A percentile compares a stretch with the other conserved stretches of the same genome.
phyloP scores from a whole-genome alignment of 306 rosid genomes.

The Crotalaria pallida region DNA sequence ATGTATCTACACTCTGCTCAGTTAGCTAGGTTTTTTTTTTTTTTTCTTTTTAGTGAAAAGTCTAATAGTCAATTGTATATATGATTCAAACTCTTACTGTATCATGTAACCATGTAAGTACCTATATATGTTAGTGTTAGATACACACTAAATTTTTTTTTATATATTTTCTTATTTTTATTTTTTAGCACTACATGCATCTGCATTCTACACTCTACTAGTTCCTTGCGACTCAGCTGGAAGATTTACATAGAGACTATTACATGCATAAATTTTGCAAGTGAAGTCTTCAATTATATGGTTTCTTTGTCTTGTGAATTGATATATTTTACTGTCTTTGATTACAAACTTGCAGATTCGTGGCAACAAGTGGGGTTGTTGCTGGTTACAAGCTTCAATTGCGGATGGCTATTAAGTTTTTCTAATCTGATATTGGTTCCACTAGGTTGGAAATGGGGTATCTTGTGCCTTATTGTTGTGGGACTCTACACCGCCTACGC shows the following conservation, averaged over 20 bases:
- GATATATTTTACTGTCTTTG: not conserved
- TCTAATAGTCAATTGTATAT: too few species aligned
- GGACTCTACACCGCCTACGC: conserved; percentile 59
- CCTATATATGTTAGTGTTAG: not conserved
- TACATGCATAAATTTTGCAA: not conserved
- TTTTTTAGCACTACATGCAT: not conserved
- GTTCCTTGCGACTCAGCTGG: not conserved
- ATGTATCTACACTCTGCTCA: too few species aligned
- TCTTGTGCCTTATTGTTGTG: conserved; percentile 34
- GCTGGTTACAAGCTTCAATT: conserved; percentile 44
- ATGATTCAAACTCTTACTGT: too few species aligned
- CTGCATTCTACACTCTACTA: too few species aligned
- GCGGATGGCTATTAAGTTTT: conserved; percentile 51
- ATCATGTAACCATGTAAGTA: too few species aligned
- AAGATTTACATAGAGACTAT: not conserved
- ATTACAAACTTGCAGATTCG: conserved; percentile 34
- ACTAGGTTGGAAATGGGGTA: conserved; percentile 63
- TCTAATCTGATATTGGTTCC: conserved; percentile 49
- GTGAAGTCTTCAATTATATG: not conserved
- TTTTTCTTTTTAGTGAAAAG: too few species aligned
- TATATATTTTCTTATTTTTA: too few species aligned
- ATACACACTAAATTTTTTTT: too few species aligned
- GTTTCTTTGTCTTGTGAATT: not conserved
- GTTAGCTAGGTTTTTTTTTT: too few species aligned
- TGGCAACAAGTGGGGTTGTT: conserved; percentile 70